phyloP scores from a whole-genome alignment of 306 rosid species.

The Quercus alba region DNA sequence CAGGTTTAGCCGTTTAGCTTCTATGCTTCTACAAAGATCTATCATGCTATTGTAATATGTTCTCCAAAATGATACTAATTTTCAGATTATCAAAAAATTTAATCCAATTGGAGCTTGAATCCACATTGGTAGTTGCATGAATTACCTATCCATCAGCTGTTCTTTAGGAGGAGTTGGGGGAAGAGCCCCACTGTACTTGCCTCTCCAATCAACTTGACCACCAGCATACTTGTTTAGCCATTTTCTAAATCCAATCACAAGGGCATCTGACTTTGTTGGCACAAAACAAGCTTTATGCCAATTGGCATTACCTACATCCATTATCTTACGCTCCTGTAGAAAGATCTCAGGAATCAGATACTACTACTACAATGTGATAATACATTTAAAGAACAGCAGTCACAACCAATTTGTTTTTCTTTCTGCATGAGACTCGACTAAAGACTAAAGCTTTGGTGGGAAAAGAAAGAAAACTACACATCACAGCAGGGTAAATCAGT shows the following conservation, averaged over 20 bases:
- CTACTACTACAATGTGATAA: not conserved
- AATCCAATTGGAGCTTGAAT: conserved; percentile 4
- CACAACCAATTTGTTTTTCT: not conserved
- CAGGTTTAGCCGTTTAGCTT: not conserved
- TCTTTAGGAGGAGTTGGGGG: conserved; percentile 84
- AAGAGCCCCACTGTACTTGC: conserved; percentile 64
- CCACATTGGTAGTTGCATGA: conserved; percentile 1
- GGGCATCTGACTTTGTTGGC: conserved; percentile 84
- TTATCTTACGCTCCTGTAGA: conserved; percentile 61
- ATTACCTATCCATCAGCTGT: conserved; percentile 82
- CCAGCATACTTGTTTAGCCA: conserved; percentile 84
- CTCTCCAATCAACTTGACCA: conserved; percentile 86
- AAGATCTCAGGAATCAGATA: conserved; percentile 15
- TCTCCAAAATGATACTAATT: not conserved
- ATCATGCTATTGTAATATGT: not conserved
- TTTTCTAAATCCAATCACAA: conserved; percentile 74
- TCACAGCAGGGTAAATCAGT: not conserved
- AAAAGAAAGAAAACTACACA: not conserved
- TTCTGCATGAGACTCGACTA: not conserved
- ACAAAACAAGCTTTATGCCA: conserved; percentile 89
- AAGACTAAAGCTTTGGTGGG: not conserved
- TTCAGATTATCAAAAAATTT: not conserved
- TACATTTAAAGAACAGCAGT: not conserved
- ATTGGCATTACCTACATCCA: conserved; percentile 50
- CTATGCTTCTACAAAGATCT: not conserved